Percentiles rank a stretch among this genome's conserved stretches.
Conservation (phyloP, 108 stramenopile genomes). For the Aurantiochytrium sp. region DNA sequence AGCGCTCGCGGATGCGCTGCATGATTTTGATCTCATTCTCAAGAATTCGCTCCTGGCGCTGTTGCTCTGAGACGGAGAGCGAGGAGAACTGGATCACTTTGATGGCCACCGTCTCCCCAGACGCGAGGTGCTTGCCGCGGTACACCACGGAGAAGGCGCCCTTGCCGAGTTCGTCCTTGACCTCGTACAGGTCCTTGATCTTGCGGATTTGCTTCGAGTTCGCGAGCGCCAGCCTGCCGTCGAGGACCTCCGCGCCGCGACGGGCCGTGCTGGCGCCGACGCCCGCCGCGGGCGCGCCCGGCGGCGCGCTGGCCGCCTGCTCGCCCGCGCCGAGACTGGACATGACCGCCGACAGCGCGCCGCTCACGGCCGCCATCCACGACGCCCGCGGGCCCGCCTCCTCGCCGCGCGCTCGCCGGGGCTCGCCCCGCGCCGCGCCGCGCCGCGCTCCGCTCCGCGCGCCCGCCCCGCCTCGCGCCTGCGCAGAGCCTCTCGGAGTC, state of each 20-base stretch:
- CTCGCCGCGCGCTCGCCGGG: too few species aligned
- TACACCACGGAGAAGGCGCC: conserved; percentile 5
- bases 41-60: background rate
- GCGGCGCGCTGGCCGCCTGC: too few species aligned
- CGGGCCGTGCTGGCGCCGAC: too few species aligned
- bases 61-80: background rate
- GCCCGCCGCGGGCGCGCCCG: background rate
- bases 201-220: background rate
- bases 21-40: conserved; percentile 12
- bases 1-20: background rate
- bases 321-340: background rate
- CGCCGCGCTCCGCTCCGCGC: too few species aligned
- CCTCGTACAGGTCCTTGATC: background rate
- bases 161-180: background rate
- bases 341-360: background rate
- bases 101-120: background rate
- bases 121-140: background rate
- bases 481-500: too few species aligned
- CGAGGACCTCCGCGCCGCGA: background rate
- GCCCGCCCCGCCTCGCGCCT: too few species aligned
- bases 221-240: background rate
- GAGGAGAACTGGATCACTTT: conserved; percentile 9
- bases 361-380: too few species aligned
- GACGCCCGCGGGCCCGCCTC: too few species aligned
- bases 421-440: too few species aligned